Evolutionary conservation across 352 stramenopile species (phyloP).

Genomic region (Globisporangium takayamanum): DNA sequence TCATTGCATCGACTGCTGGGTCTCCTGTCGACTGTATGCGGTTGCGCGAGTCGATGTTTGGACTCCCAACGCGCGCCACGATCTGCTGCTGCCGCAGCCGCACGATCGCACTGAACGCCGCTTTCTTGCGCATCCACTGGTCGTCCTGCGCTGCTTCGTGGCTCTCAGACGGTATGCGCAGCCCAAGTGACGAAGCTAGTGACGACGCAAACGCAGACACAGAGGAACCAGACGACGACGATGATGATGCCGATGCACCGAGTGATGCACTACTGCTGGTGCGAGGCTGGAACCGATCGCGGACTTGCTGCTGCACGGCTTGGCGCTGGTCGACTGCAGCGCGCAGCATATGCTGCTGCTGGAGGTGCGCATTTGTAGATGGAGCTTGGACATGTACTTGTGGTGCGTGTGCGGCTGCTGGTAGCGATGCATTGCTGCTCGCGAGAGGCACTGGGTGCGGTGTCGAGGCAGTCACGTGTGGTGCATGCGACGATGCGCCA

Average conservation of each 20-base stretch:
- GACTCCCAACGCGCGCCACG: slow-evolving; percentile 18
- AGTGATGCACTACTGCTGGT: neutral
- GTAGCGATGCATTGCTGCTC: neutral
- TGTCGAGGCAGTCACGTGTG: neutral
- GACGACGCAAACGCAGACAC: slow-evolving; percentile 4
- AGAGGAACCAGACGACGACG: slow-evolving; percentile 1
- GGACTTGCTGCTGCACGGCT: slow-evolving; percentile 4
- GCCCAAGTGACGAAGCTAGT: slow-evolving; percentile 8
- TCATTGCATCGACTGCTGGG: slow-evolving; percentile 4
- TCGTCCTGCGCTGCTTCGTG: slow-evolving; percentile 7
- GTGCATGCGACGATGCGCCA: neutral
- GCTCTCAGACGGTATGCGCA: slow-evolving; percentile 1
- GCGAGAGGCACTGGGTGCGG: neutral
- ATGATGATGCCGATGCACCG: neutral
- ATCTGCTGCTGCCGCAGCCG: slow-evolving; percentile 11
- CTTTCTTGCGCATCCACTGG: slow-evolving; percentile 8
- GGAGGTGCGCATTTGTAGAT: neutral
- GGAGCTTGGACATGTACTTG: neutral
- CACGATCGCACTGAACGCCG: slow-evolving; percentile 4
- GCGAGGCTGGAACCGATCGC: slow-evolving; percentile 1
- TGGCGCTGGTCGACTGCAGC: neutral
- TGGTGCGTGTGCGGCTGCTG: neutral
- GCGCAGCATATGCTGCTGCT: slow-evolving; percentile 6
- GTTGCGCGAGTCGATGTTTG: neutral
- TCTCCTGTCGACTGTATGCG: neutral